phyloP scores from a whole-genome alignment of 768 basidiomycete species.

The Asterophora lycoperdoides region DNA sequence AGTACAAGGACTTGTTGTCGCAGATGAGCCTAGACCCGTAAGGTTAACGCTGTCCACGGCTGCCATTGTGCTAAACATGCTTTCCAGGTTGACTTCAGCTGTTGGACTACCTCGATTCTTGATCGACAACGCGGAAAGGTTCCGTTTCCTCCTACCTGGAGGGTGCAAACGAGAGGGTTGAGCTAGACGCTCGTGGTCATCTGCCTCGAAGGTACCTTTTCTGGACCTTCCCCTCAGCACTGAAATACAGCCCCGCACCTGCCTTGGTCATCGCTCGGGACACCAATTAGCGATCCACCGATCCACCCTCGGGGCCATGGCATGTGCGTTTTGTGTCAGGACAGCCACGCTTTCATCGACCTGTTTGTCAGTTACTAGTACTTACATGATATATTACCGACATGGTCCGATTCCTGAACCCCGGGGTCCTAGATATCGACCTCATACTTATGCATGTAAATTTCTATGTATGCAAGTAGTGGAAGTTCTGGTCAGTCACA shows the following conservation, averaged over 20 bases:
- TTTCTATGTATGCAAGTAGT: too few species aligned
- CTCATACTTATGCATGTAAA: too few species aligned
- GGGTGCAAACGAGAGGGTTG: constrained; percentile 39
- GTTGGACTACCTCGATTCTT: constrained; percentile 51
- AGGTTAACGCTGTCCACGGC: constrained; percentile 15
- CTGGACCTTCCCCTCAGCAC: not conserved
- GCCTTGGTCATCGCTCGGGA: too few species aligned
- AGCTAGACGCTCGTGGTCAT: constrained; percentile 2
- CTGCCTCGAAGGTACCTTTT: not conserved
- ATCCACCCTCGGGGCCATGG: too few species aligned
- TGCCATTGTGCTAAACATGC: not conserved
- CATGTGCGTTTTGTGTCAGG: too few species aligned
- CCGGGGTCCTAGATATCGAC: too few species aligned
- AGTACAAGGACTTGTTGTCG: constrained; percentile 51
- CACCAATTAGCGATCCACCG: too few species aligned
- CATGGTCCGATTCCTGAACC: too few species aligned
- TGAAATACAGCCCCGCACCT: not conserved
- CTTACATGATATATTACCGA: too few species aligned
- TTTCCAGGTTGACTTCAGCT: constrained; percentile 36
- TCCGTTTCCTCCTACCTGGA: constrained; percentile 51
- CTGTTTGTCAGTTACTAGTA: too few species aligned
- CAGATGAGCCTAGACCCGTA: constrained; percentile 52
- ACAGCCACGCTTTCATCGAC: too few species aligned
- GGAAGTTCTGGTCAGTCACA: too few species aligned
- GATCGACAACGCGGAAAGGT: constrained; percentile 45